These are phyloP conservation scores for Henckelia pumila DNA, from an alignment of 257 asterid species.

Conservation along the genomic window DNA sequence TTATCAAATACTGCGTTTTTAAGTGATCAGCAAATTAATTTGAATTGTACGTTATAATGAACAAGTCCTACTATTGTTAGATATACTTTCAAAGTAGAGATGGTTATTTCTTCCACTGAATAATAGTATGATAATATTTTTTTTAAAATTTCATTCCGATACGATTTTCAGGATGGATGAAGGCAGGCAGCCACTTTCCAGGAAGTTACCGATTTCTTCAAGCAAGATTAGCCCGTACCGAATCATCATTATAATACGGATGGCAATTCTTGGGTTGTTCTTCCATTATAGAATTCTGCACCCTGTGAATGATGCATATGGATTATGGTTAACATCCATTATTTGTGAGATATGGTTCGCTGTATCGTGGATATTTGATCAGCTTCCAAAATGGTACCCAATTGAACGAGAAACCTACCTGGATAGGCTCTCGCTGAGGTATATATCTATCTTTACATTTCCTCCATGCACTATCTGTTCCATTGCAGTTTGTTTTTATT, in stretches of 20 bases:
- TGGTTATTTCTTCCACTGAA: neutral
- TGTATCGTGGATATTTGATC: slow-evolving; percentile 68
- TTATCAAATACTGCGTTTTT: too few species aligned
- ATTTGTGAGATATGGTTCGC: slow-evolving; percentile 80
- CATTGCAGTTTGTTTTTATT: neutral
- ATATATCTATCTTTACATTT: slow-evolving; percentile 20
- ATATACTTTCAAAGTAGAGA: neutral
- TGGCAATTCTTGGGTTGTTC: slow-evolving; percentile 64
- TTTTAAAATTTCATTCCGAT: neutral
- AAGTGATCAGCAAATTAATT: too few species aligned
- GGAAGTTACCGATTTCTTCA: slow-evolving; percentile 53
- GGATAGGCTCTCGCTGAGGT: slow-evolving; percentile 67
- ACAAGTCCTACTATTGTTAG: neutral
- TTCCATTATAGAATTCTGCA: slow-evolving; percentile 67
- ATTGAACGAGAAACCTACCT: slow-evolving; percentile 65
- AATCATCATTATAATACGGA: slow-evolving; percentile 57
- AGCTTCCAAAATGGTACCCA: slow-evolving; percentile 70
- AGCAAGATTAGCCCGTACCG: slow-evolving; percentile 67
- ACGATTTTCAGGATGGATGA: slow-evolving; percentile 47
- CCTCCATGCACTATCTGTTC: neutral
- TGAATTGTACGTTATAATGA: neutral
- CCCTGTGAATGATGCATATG: slow-evolving; percentile 74
- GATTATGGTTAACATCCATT: slow-evolving; percentile 72
- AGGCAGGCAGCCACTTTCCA: slow-evolving; percentile 61
- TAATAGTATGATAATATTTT: too few species aligned